Conservation (phyloP, 106 monocot species). For the Platanthera guangdongensis region DNA sequence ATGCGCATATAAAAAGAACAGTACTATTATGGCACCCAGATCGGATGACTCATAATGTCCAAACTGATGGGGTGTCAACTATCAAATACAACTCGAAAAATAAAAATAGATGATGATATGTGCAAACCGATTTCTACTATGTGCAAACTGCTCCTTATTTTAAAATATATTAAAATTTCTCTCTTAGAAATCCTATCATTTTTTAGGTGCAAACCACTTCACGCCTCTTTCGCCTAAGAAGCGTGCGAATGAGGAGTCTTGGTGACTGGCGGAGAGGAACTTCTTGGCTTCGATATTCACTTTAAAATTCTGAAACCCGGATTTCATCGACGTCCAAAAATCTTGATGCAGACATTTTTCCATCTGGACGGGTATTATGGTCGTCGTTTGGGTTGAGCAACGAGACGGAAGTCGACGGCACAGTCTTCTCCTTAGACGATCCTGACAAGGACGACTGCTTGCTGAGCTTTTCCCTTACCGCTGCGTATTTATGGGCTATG, state of each 20-base stretch:
- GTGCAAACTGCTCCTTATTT: too few species aligned
- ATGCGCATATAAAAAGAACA: too few species aligned
- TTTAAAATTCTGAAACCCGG: conserved; percentile 64
- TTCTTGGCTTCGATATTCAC: conserved; percentile 63
- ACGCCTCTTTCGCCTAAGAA: too few species aligned
- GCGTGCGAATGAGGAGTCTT: conserved; percentile 16
- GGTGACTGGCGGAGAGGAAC: conserved; percentile 55
- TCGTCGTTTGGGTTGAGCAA: conserved; percentile 37
- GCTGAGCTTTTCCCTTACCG: conserved; percentile 24
- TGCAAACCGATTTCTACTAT: too few species aligned
- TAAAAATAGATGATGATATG: too few species aligned
- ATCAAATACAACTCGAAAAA: too few species aligned
- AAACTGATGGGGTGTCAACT: too few species aligned
- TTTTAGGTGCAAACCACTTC: too few species aligned
- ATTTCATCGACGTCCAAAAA: conserved; percentile 80
- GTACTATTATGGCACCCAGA: too few species aligned
- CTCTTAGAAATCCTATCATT: too few species aligned
- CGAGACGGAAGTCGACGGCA: conserved; percentile 53
- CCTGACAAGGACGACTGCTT: conserved; percentile 8
- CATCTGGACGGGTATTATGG: conserved; percentile 18
- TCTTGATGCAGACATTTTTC: conserved; percentile 7
- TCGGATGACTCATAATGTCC: too few species aligned
- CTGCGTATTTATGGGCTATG: conserved; percentile 61
- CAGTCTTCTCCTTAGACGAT: conserved; percentile 25
- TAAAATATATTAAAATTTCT: too few species aligned